Evolutionary conservation across 164 flowering plant genomes (phyloP).

Genomic region (Umbilicus rupestris): DNA sequence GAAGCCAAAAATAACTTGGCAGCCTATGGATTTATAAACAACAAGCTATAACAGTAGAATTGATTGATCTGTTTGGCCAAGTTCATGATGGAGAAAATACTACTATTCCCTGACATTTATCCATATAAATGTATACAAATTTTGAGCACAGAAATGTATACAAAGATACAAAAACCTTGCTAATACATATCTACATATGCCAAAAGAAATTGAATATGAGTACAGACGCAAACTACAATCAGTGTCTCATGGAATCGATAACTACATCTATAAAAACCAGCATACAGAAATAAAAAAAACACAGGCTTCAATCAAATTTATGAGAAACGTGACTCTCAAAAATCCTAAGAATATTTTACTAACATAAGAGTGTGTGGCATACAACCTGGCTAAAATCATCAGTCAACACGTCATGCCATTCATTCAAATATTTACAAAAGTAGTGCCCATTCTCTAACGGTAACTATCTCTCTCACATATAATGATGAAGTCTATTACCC

Average conservation of each 20-base stretch:
- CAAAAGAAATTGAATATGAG: background rate
- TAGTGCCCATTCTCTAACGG: background rate
- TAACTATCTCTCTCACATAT: background rate
- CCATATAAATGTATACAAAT: background rate
- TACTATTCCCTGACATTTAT: background rate
- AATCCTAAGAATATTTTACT: background rate
- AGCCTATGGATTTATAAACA: background rate
- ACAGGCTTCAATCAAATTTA: background rate
- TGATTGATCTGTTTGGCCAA: background rate
- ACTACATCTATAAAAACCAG: background rate
- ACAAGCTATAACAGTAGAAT: background rate
- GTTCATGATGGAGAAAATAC: conserved; percentile 1
- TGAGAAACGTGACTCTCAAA: background rate
- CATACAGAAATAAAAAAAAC: background rate
- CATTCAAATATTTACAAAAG: background rate
- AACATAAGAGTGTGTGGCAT: background rate
- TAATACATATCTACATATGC: too few species aligned
- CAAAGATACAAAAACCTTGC: background rate
- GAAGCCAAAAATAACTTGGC: background rate
- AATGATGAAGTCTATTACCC: too few species aligned
- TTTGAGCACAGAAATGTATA: background rate
- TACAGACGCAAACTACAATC: background rate
- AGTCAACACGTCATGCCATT: background rate
- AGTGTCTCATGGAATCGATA: background rate
- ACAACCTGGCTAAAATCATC: background rate